Conservation (phyloP, 1,284 basidiomycete species). For the Chondrostereum purpureum region DNA sequence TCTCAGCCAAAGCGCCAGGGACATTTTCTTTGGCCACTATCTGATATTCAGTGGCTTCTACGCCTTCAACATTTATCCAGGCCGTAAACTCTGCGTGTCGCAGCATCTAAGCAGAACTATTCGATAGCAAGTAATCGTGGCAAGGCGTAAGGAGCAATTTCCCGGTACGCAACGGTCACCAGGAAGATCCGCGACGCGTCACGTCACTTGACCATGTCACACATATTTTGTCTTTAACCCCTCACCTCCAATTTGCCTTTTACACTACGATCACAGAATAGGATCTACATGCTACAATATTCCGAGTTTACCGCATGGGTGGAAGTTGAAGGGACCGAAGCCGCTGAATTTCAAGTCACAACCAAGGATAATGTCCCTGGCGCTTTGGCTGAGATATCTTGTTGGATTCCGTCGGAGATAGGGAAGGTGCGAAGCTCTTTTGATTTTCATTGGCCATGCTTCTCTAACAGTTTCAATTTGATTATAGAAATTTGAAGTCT, state of each 20-base stretch:
- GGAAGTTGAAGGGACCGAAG: background rate
- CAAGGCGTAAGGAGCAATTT: no score
- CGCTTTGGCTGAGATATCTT: background rate
- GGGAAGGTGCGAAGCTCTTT: background rate
- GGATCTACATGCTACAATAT: slow-evolving; percentile 1
- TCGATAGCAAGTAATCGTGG: no score
- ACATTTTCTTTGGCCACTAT: background rate
- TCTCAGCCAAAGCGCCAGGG: background rate
- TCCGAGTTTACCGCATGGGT: background rate
- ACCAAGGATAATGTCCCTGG: background rate
- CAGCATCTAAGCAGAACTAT: no score
- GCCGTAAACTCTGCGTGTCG: background rate
- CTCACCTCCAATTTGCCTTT: no score
- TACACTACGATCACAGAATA: no score
- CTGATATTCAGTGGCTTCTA: background rate
- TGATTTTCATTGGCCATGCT: background rate
- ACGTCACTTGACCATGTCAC: no score
- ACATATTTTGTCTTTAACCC: no score
- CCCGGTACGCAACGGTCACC: no score
- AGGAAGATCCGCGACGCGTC: no score
- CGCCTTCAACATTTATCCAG: background rate
- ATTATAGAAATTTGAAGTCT: background rate
- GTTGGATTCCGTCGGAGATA: background rate
- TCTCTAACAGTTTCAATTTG: background rate
- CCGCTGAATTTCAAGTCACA: background rate